A percentile compares a stretch with the other conserved stretches of the same genome.
Conservation (phyloP, 2,329 filamentous ascomycete species). For the Ilyonectria robusta region DNA sequence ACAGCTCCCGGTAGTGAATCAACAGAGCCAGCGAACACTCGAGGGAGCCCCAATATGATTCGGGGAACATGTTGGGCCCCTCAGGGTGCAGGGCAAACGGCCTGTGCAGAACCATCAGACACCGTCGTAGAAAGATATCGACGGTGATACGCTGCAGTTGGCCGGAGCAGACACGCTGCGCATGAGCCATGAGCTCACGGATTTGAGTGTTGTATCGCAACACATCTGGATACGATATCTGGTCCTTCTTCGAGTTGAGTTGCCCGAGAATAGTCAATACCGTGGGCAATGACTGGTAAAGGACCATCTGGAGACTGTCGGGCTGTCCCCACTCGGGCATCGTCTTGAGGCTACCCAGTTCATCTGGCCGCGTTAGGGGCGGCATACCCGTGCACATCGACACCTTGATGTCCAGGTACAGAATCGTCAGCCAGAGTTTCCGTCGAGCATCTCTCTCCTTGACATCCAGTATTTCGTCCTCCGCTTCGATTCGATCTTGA, state of each 20-base stretch:
- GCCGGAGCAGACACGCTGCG: slow-evolving; percentile 47
- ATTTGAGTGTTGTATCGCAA: slow-evolving; percentile 51
- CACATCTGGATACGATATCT: slow-evolving; percentile 52
- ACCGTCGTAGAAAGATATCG: slow-evolving; percentile 54
- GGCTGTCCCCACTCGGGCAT: slow-evolving; percentile 47
- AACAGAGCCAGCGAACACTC: slow-evolving; percentile 55
- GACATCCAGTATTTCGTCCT: slow-evolving; percentile 41
- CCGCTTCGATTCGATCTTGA: slow-evolving; percentile 46
- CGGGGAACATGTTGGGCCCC: slow-evolving; percentile 51
- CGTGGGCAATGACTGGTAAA: slow-evolving; percentile 51
- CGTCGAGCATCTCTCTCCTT: slow-evolving; percentile 48
- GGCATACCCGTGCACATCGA: slow-evolving; percentile 55
- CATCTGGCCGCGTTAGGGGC: slow-evolving; percentile 51
- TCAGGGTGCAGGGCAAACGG: slow-evolving; percentile 54
- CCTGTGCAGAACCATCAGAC: slow-evolving; percentile 54
- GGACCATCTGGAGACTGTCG: slow-evolving; percentile 51
- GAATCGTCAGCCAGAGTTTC: slow-evolving; percentile 54
- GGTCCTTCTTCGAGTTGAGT: slow-evolving; percentile 51
- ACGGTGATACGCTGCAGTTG: slow-evolving; percentile 52
- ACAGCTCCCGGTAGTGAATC: slow-evolving; percentile 55
- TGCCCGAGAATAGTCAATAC: slow-evolving; percentile 50
- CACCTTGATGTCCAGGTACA: slow-evolving; percentile 55
- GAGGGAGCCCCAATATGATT: slow-evolving; percentile 55
- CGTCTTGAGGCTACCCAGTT: slow-evolving; percentile 46
- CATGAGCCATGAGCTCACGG: slow-evolving; percentile 52